Evolutionary conservation across 2,329 filamentous ascomycete genomes (phyloP).

Genomic region (Pseudopyricularia javanii): DNA sequence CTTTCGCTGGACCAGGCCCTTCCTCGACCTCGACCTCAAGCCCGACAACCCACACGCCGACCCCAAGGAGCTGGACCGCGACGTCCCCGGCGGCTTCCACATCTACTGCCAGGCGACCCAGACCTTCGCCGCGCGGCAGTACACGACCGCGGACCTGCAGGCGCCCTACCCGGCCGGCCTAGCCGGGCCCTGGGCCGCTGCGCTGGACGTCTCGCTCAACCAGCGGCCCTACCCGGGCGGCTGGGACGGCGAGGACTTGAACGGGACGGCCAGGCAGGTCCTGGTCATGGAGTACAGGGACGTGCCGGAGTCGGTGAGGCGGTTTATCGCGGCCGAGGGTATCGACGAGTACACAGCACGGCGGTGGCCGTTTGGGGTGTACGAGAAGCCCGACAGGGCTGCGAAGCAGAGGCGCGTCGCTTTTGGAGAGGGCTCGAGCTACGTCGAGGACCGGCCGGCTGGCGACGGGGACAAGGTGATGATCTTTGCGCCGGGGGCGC

Average conservation of each 20-base stretch:
- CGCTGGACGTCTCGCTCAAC: neutral
- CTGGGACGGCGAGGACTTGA: constrained; percentile 4
- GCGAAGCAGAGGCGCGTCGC: constrained; percentile 3
- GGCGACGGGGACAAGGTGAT: constrained; percentile 15
- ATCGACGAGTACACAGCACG: constrained; percentile 7
- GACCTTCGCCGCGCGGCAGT: constrained; percentile 3
- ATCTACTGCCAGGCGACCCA: neutral
- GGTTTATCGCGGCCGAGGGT: constrained; percentile 15
- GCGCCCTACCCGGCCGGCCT: neutral
- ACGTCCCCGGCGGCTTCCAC: constrained; percentile 3
- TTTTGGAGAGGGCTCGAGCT: neutral
- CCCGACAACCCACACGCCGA: neutral
- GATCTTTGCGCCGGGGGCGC: constrained; percentile 29
- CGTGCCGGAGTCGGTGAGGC: constrained; percentile 13
- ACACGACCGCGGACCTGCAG: constrained; percentile 2
- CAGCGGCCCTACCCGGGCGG: constrained; percentile 3
- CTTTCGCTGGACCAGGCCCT: constrained; percentile 3
- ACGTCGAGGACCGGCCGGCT: neutral
- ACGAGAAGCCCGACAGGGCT: constrained; percentile 11
- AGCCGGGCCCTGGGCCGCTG: constrained; percentile 1
- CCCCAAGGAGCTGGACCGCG: neutral
- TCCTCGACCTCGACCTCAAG: constrained; percentile 1
- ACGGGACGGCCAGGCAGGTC: neutral
- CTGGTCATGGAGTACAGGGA: constrained; percentile 13
- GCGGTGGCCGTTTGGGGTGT: constrained; percentile 15